phyloP scores from a whole-genome alignment of 2,329 filamentous ascomycete species.

The Rutstroemia sp. region DNA sequence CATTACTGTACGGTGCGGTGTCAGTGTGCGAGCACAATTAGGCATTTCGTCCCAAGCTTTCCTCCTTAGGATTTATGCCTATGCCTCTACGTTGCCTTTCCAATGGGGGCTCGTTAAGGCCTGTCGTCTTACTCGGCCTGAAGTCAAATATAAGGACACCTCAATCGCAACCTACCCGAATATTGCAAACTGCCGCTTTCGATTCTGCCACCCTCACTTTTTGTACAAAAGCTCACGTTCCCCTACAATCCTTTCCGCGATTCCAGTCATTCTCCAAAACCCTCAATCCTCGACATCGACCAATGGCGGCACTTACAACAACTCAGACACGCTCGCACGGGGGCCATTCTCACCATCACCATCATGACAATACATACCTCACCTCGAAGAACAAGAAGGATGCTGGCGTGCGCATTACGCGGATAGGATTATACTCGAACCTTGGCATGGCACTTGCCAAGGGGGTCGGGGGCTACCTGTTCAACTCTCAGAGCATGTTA shows the following conservation, averaged over 20 bases:
- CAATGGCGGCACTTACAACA: slow-evolving; percentile 27
- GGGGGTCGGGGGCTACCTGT: slow-evolving; percentile 83
- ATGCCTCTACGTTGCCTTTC: slow-evolving; percentile 22
- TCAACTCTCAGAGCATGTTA: slow-evolving; percentile 88
- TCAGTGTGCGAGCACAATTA: neutral
- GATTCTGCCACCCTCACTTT: slow-evolving; percentile 15
- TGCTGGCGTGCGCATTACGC: slow-evolving; percentile 87
- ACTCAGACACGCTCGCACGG: slow-evolving; percentile 36
- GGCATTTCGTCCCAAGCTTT: neutral
- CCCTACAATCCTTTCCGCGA: slow-evolving; percentile 18
- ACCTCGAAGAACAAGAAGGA: slow-evolving; percentile 80
- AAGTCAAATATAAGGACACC: slow-evolving; percentile 27
- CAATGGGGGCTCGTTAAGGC: slow-evolving; percentile 25
- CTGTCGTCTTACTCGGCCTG: slow-evolving; percentile 21
- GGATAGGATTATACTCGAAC: slow-evolving; percentile 83
- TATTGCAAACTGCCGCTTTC: slow-evolving; percentile 25
- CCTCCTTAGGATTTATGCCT: slow-evolving; percentile 17
- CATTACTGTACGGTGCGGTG: neutral
- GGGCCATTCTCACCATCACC: slow-evolving; percentile 60
- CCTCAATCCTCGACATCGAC: slow-evolving; percentile 17
- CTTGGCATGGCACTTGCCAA: slow-evolving; percentile 91
- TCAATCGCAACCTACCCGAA: slow-evolving; percentile 24
- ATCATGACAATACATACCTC: slow-evolving; percentile 80
- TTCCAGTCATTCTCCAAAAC: slow-evolving; percentile 20
- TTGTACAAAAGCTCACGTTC: slow-evolving; percentile 15